phyloP scores from a whole-genome alignment of 1,284 basidiomycete species.

The Cryptococcus sp. region DNA sequence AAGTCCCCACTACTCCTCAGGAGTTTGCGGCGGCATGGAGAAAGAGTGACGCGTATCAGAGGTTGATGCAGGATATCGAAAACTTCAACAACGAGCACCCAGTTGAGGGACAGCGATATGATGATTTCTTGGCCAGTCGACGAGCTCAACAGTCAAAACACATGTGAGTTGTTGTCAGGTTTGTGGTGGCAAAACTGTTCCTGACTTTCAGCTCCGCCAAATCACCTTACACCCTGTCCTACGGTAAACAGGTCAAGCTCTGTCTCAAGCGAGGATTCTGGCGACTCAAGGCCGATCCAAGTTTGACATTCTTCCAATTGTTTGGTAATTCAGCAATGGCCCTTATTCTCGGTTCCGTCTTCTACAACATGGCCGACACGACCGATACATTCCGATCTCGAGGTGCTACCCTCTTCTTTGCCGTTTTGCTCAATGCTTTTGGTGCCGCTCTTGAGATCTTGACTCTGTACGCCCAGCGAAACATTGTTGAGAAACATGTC shows the following conservation, averaged over 20 bases:
- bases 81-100: conserved; percentile 46
- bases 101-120: conserved; percentile 41
- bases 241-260: conserved; percentile 46
- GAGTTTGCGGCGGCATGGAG: conserved; percentile 55
- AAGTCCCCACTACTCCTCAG: conserved; percentile 58
- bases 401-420: conserved; percentile 50
- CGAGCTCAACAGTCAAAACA: conserved; percentile 49
- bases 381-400: conserved; percentile 39
- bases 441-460: conserved; percentile 44
- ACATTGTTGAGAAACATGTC: conserved; percentile 49
- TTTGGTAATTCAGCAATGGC: conserved; percentile 49
- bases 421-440: conserved; percentile 31
- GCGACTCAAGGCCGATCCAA: conserved; percentile 47
- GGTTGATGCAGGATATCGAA: conserved; percentile 44
- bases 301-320: conserved; percentile 45
- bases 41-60: conserved; percentile 36
- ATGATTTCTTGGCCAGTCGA: conserved; percentile 47
- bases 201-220: conserved; percentile 20
- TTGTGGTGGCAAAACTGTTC: no score
- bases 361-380: conserved; percentile 44
- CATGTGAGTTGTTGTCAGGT: conserved; percentile 27
- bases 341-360: conserved; percentile 48
- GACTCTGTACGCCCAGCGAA: conserved; percentile 51
- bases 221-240: conserved; percentile 50
- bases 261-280: conserved; percentile 48